phyloP scores from a whole-genome alignment of 129 eudicot species.

The Saposhnikovia divaricata region DNA sequence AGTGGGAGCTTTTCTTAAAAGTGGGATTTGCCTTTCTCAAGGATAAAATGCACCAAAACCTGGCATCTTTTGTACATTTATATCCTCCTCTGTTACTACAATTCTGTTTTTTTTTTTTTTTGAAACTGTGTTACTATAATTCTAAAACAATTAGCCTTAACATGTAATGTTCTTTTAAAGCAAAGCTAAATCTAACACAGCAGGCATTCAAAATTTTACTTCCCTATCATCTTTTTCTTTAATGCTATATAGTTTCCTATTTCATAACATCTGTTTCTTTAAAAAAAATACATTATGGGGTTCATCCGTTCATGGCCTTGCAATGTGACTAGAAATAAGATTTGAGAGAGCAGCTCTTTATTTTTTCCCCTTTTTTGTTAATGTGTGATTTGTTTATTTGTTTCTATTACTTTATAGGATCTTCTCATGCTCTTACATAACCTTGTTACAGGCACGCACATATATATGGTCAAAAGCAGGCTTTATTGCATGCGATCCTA shows the following conservation, averaged over 20 bases:
- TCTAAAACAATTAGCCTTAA: slow-evolving; percentile 18
- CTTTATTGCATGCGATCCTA: slow-evolving; percentile 40
- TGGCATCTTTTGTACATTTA: neutral
- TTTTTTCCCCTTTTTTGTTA: neutral
- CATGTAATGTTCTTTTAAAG: slow-evolving; percentile 23
- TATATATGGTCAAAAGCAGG: slow-evolving; percentile 34
- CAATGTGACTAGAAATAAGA: neutral
- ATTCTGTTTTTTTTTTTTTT: neutral
- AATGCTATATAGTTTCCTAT: too few relatives aligned
- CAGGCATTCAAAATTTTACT: neutral
- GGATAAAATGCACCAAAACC: slow-evolving; percentile 8
- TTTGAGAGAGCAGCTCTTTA: slow-evolving; percentile 2
- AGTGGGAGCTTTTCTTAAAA: slow-evolving; percentile 8
- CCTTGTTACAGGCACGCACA: neutral
- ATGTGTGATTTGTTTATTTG: neutral
- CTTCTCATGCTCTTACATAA: slow-evolving; percentile 11
- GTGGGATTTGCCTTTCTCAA: slow-evolving; percentile 11
- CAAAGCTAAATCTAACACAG: slow-evolving; percentile 15
- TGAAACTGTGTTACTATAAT: slow-evolving; percentile 10
- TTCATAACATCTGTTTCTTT: neutral
- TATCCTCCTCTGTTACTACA: slow-evolving; percentile 11
- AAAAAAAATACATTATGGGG: neutral
- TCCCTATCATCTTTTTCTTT: slow-evolving; percentile 9
- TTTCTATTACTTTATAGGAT: slow-evolving; percentile 19
- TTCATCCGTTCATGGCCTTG: neutral